These are phyloP conservation scores for Exophiala lecanii-corni DNA, from an alignment of 2,329 filamentous ascomycete genomes.

Conservation along the genomic window DNA sequence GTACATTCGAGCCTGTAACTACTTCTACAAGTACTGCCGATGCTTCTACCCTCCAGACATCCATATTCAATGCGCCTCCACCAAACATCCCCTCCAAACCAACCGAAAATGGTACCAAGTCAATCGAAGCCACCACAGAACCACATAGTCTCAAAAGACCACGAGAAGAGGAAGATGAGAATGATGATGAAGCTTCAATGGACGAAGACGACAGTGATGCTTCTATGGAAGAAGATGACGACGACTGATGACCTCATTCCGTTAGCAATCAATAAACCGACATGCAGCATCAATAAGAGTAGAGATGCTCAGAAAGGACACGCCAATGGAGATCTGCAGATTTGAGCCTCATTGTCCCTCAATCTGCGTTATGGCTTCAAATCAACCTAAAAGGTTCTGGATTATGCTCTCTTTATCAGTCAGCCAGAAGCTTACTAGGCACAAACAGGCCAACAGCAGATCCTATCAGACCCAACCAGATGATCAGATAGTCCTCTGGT, in stretches of 20 bases:
- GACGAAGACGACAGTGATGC: slow-evolving; percentile 68
- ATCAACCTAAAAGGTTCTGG: too few relatives aligned
- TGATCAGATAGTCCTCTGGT: slow-evolving; percentile 67
- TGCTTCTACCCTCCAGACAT: slow-evolving; percentile 71
- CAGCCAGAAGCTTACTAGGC: slow-evolving; percentile 61
- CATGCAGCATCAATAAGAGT: too few relatives aligned
- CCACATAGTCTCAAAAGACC: slow-evolving; percentile 62
- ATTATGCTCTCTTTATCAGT: too few relatives aligned
- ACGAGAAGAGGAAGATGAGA: slow-evolving; percentile 63
- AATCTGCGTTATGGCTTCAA: too few relatives aligned
- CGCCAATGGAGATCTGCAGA: too few relatives aligned
- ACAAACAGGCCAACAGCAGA: slow-evolving; percentile 73
- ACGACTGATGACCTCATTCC: slow-evolving; percentile 59
- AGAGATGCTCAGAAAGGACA: not conserved
- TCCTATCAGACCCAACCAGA: slow-evolving; percentile 87
- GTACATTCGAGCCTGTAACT: slow-evolving; percentile 71
- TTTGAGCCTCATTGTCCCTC: too few relatives aligned
- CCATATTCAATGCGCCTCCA: slow-evolving; percentile 66
- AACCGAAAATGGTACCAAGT: slow-evolving; percentile 33
- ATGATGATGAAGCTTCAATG: slow-evolving; percentile 54
- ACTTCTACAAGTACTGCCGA: slow-evolving; percentile 50
- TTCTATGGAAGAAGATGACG: slow-evolving; percentile 67
- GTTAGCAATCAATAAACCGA: too few relatives aligned
- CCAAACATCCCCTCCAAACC: slow-evolving; percentile 48
- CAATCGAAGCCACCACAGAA: slow-evolving; percentile 53